Conservation (phyloP, 345 rosid species). For the Lagerstroemia speciosa region DNA sequence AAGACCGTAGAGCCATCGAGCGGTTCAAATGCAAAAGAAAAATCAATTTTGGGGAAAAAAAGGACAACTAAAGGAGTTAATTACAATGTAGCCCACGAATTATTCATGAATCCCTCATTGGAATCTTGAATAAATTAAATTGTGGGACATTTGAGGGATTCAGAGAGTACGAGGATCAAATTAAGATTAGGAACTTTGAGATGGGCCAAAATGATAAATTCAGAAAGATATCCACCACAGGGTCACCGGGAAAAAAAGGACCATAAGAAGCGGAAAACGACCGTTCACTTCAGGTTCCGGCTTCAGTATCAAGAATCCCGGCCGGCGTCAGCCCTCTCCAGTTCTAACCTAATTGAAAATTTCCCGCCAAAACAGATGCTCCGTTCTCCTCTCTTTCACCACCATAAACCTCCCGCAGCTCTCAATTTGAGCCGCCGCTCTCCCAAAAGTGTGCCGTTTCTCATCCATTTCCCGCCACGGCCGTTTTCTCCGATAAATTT, state of each 20-base stretch:
- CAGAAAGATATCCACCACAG: background rate
- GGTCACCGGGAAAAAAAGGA: background rate
- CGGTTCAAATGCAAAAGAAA: background rate
- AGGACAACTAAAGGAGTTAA: background rate
- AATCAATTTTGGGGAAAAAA: background rate
- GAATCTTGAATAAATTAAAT: too few species aligned
- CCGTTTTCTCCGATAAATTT: background rate
- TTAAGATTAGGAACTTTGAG: background rate
- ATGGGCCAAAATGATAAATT: background rate
- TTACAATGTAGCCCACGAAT: background rate
- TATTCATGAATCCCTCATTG: too few species aligned
- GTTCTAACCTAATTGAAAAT: background rate
- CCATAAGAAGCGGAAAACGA: background rate
- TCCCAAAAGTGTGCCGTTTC: background rate
- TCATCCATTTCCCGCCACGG: conserved; percentile 1
- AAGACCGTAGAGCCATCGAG: background rate
- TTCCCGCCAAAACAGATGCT: conserved; percentile 11
- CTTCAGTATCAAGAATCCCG: background rate
- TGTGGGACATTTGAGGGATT: too few species aligned
- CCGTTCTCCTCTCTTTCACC: conserved; percentile 1
- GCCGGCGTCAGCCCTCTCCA: background rate
- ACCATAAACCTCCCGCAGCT: background rate
- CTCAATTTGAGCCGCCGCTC: background rate
- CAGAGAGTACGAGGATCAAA: background rate
- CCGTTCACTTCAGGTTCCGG: background rate